Evolutionary conservation across 345 rosid species (phyloP).

Genomic region (Dovyalis caffra): DNA sequence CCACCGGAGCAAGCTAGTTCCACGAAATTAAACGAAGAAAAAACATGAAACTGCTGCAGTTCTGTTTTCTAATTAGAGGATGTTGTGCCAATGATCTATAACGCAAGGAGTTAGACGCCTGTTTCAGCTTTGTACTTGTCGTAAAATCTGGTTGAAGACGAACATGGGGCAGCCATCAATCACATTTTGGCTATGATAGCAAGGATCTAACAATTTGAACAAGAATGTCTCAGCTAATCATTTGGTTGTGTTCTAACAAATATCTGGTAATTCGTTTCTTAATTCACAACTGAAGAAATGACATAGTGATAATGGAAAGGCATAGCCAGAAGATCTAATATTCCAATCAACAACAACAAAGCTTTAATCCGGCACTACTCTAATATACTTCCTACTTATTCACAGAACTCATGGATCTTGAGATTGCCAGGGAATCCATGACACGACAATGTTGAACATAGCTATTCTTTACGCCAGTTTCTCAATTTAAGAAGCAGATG

Average conservation of each 20-base stretch:
- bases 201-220: neutral
- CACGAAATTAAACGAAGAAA: no score
- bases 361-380: no score
- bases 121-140: neutral
- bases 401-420: neutral
- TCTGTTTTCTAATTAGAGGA: no score
- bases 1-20: neutral
- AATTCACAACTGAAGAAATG: neutral
- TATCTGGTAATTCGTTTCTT: neutral
- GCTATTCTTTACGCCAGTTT: slow-evolving; percentile 16
- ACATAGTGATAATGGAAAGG: neutral
- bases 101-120: neutral
- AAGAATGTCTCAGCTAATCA: neutral
- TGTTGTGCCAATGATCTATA: no score
- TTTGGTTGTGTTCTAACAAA: neutral
- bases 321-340: neutral
- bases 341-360: neutral
- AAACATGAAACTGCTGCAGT: no score
- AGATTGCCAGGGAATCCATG: slow-evolving; percentile 1
- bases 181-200: neutral
- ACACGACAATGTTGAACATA: slow-evolving; percentile 5
- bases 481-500: slow-evolving; percentile 54
- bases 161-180: neutral
- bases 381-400: neutral
- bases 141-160: neutral